These are phyloP conservation scores for Mentha longifolia DNA, from an alignment of 257 asterid genomes.

Conservation along the genomic window DNA sequence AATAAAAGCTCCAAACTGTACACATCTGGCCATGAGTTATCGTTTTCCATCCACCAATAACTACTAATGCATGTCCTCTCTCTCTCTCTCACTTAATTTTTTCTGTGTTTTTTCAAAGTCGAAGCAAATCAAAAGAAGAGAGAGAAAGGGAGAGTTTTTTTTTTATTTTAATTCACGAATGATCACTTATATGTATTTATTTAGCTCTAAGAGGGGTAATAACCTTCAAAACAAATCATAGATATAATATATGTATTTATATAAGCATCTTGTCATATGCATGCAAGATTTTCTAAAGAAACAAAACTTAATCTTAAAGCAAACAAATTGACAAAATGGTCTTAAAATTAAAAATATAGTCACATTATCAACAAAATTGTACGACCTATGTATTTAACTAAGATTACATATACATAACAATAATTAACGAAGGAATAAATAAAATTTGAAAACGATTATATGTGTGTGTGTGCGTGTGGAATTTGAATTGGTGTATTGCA, in stretches of 20 bases:
- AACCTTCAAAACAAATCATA: too few species aligned
- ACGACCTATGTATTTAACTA: too few species aligned
- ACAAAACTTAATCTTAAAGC: not conserved
- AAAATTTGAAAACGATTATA: too few species aligned
- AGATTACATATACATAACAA: not conserved
- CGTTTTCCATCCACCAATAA: conserved; percentile 43
- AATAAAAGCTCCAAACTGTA: conserved; percentile 46
- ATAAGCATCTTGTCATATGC: not conserved
- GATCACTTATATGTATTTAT: conserved; percentile 20
- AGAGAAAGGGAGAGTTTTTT: conserved; percentile 3
- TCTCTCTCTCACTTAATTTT: conserved; percentile 12
- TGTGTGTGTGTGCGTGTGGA: too few species aligned
- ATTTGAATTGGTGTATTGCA: not conserved
- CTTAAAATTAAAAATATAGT: too few species aligned
- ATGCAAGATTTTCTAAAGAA: not conserved
- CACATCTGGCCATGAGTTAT: conserved; percentile 47
- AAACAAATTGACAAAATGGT: not conserved
- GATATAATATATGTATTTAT: too few species aligned
- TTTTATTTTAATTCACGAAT: not conserved
- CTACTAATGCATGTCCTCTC: conserved; percentile 27
- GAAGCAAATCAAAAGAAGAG: conserved; percentile 13
- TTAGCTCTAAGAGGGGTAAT: not conserved
- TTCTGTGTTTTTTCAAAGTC: conserved; percentile 20
- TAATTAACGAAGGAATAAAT: too few species aligned
- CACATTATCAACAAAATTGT: too few species aligned